Percentiles rank a stretch among this genome's conserved stretches.
Evolutionary conservation across 2,329 filamentous ascomycete species (phyloP).

Genomic region (Fusarium transvaalense): DNA sequence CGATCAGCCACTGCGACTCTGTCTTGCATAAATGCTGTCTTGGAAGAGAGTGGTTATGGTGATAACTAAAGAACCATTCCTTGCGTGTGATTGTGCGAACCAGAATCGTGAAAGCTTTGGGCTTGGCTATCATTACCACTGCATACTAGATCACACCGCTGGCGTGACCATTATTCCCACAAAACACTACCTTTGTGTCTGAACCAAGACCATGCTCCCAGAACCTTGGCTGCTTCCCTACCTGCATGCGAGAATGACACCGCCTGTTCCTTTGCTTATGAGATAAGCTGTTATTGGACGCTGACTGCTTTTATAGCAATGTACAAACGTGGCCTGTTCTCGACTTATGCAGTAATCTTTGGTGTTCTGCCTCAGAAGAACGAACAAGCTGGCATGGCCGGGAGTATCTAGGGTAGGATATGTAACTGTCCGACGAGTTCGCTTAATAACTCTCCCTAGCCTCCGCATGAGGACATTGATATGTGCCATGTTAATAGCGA

Average conservation of each 20-base stretch:
- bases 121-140: not conserved
- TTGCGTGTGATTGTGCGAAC: not conserved
- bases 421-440: not conserved
- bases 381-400: not conserved
- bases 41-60: not conserved
- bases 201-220: not conserved
- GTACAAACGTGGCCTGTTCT: constrained; percentile 5
- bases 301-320: not conserved
- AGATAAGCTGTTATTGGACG: not conserved
- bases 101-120: not conserved
- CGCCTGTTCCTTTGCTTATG: not conserved
- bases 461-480: not conserved
- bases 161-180: not conserved
- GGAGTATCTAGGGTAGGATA: not conserved
- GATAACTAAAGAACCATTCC: not conserved
- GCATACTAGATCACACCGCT: not conserved
- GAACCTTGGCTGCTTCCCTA: not conserved
- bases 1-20: not conserved
- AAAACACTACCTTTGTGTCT: not conserved
- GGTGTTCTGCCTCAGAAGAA: not conserved
- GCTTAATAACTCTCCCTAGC: not conserved
- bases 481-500: not conserved
- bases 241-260: not conserved
- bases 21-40: constrained; percentile 8
- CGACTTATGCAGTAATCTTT: not conserved